Percentiles rank a stretch among this genome's conserved stretches.
These are phyloP conservation scores for Fusarium brevicatenulatum DNA, from an alignment of 2,329 filamentous ascomycete species.

Conservation along the genomic window DNA sequence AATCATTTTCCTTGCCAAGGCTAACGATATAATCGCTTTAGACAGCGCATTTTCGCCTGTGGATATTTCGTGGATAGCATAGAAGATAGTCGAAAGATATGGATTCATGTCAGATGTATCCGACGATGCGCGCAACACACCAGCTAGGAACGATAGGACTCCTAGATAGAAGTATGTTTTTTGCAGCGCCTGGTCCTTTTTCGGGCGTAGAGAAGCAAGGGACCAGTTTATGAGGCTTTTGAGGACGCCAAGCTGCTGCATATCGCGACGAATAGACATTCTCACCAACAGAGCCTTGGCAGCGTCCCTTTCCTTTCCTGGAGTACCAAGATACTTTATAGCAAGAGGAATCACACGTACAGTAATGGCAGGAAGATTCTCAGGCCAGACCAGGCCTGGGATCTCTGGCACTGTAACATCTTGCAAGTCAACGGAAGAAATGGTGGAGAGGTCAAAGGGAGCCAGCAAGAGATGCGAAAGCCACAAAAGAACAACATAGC, in stretches of 20 bases:
- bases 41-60: conserved; percentile 60
- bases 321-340: conserved; percentile 74
- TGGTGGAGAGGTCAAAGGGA: conserved; percentile 89
- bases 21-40: conserved; percentile 72
- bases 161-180: conserved; percentile 83
- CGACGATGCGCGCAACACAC: conserved; percentile 73
- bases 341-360: conserved; percentile 76
- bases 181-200: conserved; percentile 48
- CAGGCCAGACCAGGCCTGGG: conserved; percentile 64
- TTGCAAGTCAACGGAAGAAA: conserved; percentile 71
- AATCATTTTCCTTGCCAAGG: conserved; percentile 81
- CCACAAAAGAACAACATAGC: conserved; percentile 90
- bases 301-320: conserved; percentile 89
- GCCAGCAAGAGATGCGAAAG: conserved; percentile 83
- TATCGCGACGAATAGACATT: conserved; percentile 84
- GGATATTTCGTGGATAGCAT: conserved; percentile 68
- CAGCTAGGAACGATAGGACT: conserved; percentile 80
- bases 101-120: conserved; percentile 79
- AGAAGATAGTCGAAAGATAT: conserved; percentile 74
- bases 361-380: conserved; percentile 74
- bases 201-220: conserved; percentile 66
- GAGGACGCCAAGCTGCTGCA: conserved; percentile 81
- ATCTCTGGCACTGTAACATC: conserved; percentile 56
- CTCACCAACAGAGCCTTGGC: conserved; percentile 86
- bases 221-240: conserved; percentile 77